Evolutionary conservation across 2,329 filamentous ascomycete genomes (phyloP), one percentile per base, ranked within the genome.

Genomic region (Hypoxylon sp.): DNA sequence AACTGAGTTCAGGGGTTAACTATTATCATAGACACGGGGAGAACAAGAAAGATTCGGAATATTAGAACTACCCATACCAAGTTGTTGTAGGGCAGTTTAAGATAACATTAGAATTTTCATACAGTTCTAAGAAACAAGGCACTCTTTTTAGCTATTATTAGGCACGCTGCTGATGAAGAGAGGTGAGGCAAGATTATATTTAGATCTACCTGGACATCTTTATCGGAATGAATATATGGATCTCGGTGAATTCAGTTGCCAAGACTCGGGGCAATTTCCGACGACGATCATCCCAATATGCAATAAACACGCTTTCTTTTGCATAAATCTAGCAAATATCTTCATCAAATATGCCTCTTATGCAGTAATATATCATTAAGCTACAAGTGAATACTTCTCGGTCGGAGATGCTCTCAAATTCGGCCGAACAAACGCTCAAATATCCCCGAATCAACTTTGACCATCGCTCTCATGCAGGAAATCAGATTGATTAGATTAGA

Each of bases 401-500:
- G 21, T 46, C 52, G 52, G 60, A 21, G 36, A 51, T 58, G 7
- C 10, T 10, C 7, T 48, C 25, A 28, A 58, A 14, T 36, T 63
- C 60, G 60, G 53, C 60, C 60, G 60, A 63, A 34, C 11, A 32
- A 50, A 56, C 25, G 14, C 21, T 32, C 19, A 41, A 17, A 48
- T 48, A 41, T 43, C 30, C 14, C 50, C 49, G 43, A 55, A 30
- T 38, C 43, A 48, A 36, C 41, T 48, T n/a, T 11, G 43, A 41
- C 32, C 45, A 60, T 45, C 46, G 19, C 23, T 21, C 36, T 36
- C 52, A 46, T 30, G 32, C 58, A 48, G 17, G 19, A 53, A 34
- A 49, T 48, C 21, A 41, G 46, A 60, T 43, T 25, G 46, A 63
- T 58, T 36, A 46, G 46, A 63, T 52, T 17, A 58, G 46, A 45